Conservation (phyloP, 2,329 filamentous ascomycete genomes). For the Fusarium begoniae region DNA sequence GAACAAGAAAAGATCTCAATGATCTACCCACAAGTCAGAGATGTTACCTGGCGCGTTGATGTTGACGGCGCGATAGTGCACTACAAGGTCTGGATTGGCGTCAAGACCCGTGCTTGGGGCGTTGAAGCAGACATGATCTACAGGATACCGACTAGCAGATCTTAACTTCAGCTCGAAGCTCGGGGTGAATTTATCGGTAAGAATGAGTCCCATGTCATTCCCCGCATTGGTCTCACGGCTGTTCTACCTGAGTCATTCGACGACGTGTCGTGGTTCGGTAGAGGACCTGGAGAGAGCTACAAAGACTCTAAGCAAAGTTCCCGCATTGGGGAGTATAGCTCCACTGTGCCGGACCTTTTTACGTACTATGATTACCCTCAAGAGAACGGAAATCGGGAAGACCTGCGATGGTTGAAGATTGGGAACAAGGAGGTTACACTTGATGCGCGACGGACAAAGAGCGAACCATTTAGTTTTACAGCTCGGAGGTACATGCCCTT, state of each 20-base stretch:
- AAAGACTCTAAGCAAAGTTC: constrained; percentile 20
- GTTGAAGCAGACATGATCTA: constrained; percentile 15
- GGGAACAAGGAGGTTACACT: not conserved
- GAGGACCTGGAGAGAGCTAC: constrained; percentile 18
- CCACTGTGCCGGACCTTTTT: not conserved
- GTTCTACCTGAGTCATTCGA: not conserved
- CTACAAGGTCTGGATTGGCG: constrained; percentile 20
- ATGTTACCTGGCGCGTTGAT: not conserved
- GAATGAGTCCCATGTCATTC: constrained; percentile 2
- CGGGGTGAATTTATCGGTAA: not conserved
- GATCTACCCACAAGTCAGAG: constrained; percentile 2
- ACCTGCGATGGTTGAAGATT: constrained; percentile 6
- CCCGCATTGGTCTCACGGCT: constrained; percentile 9
- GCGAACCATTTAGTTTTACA: constrained; percentile 10
- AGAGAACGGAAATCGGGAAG: constrained; percentile 17
- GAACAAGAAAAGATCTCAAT: not conserved
- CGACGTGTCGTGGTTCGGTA: constrained; percentile 12
- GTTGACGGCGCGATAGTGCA: not conserved
- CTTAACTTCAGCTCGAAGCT: not conserved
- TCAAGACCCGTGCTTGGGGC: constrained; percentile 10
- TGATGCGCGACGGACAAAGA: not conserved
- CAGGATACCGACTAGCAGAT: not conserved
- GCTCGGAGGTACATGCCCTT: constrained; percentile 17
- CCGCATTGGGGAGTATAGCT: not conserved
- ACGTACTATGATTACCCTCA: constrained; percentile 24